phyloP scores from a whole-genome alignment of 805 yeast species.

The Saturnispora silvae region DNA sequence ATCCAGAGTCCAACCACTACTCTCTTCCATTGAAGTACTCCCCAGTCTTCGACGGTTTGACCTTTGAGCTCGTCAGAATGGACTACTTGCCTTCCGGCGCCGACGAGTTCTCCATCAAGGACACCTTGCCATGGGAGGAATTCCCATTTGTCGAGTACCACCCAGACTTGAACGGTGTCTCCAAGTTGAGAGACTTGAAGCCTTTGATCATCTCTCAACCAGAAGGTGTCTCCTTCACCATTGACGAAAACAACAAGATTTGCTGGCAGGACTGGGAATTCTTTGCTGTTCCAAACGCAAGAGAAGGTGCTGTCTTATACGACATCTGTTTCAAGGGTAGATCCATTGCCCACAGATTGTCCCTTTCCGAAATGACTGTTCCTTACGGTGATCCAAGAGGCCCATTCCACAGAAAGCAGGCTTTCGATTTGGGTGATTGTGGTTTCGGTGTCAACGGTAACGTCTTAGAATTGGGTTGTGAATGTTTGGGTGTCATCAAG shows the following conservation, averaged over 20 bases:
- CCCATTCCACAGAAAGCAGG: constrained; percentile 79
- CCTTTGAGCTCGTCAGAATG: constrained; percentile 55
- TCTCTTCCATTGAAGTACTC: constrained; percentile 64
- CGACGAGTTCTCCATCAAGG: constrained; percentile 40
- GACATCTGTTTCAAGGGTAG: constrained; percentile 69
- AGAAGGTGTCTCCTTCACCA: constrained; percentile 64
- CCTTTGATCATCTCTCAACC: constrained; percentile 66
- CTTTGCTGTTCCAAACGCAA: constrained; percentile 54
- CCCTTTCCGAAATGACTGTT: constrained; percentile 77
- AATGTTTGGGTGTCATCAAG: constrained; percentile 70
- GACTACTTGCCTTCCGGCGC: constrained; percentile 73
- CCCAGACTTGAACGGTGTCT: constrained; percentile 54
- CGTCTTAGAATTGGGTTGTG: constrained; percentile 63
- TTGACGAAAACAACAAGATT: constrained; percentile 50
- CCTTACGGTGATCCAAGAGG: constrained; percentile 81
- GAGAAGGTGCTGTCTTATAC: constrained; percentile 74
- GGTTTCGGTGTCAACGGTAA: constrained; percentile 72
- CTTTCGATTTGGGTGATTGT: constrained; percentile 77
- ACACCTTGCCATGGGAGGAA: constrained; percentile 51
- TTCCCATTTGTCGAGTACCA: constrained; percentile 61
- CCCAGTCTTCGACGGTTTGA: constrained; percentile 57
- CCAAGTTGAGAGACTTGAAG: constrained; percentile 43
- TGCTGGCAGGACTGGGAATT: constrained; percentile 82
- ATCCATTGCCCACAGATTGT: constrained; percentile 59
- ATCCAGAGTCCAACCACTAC: constrained; percentile 66